Evolutionary conservation across 1,284 basidiomycete genomes (phyloP), one percentile per base, ranked within the genome.

Genomic region (Pyrrhoderma noxium): DNA sequence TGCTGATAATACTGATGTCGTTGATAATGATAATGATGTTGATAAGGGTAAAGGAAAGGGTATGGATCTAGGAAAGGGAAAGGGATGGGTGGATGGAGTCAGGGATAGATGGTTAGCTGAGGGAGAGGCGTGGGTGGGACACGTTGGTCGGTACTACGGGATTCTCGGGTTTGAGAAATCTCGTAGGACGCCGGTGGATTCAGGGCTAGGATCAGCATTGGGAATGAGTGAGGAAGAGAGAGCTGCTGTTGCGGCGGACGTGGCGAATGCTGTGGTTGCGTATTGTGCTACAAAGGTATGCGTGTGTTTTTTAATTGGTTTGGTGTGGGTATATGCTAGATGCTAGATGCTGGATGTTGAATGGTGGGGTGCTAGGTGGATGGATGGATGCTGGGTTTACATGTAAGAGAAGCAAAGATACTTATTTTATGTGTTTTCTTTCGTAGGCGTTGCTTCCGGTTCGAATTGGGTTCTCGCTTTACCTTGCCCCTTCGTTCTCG

Each of bases 201-300:
- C 11, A 39, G 45, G 25, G n/a, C 35, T 7, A 21, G 47, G 52
- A 45, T 59, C 58, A 43, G 59, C 58, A 34, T 56, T 59, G 22
- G 58, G 56, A 31, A 40, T 40, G 38, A 5, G 7, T n/a, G 38
- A 40, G 5, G 38, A 22, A 16, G 38, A 22, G 8, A 22, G n/a
- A 16, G n/a, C 8, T 5, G 38, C 21, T 40, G 64, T 87, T 37
- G 81, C 77, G 7, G 83, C 83, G 5, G 85, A 88, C 62, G 76
- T 87, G 4, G 82, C 83, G 8, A 86, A 89, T 60, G 82, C 83
- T 0, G 79, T 93, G 0, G 74, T 92, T 18, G 92, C 93, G 0
- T 97, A 95, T 64, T 82, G 82, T 1, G 70, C 80, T 4, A 87
- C 86, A 54, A 97, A 94, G 77, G 91, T 88, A 62, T 44, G 34